Evolutionary conservation across 73 alveolate species (phyloP).

Genomic region (Paramecium pentaurelia): DNA sequence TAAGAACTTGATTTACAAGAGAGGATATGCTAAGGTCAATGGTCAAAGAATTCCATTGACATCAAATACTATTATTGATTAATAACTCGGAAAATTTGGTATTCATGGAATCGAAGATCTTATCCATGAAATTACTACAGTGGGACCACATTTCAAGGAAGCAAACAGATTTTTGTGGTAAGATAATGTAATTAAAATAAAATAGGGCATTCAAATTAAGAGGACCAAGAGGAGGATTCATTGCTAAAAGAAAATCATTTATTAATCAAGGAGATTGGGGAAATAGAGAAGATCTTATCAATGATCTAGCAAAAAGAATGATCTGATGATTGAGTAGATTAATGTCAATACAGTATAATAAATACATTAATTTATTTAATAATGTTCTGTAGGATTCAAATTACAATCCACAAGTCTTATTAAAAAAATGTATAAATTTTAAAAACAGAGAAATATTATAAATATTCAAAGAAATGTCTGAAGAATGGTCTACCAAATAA

Average conservation of each 20-base stretch:
- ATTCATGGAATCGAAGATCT: constrained; percentile 92
- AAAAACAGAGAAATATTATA: background rate
- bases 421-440: background rate
- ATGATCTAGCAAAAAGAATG: constrained; percentile 88
- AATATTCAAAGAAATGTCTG: background rate
- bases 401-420: background rate
- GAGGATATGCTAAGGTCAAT: constrained; percentile 88
- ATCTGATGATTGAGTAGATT: constrained; percentile 65
- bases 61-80: constrained; percentile 84
- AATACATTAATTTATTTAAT: background rate
- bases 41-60: constrained; percentile 89
- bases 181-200: background rate
- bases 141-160: constrained; percentile 94
- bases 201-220: constrained; percentile 74
- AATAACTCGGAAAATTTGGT: constrained; percentile 86
- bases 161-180: constrained; percentile 93
- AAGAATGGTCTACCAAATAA: constrained; percentile 42
- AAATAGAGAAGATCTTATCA: constrained; percentile 92
- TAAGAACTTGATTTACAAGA: constrained; percentile 88
- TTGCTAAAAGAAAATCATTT: constrained; percentile 84
- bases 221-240: constrained; percentile 83
- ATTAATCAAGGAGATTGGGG: constrained; percentile 93
- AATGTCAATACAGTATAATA: background rate
- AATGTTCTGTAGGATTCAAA: background rate
- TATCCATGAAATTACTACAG: constrained; percentile 90